These are phyloP conservation scores for Coemansia sp. DNA, from an alignment of 192 early-diverging fungal species.

Conservation along the genomic window DNA sequence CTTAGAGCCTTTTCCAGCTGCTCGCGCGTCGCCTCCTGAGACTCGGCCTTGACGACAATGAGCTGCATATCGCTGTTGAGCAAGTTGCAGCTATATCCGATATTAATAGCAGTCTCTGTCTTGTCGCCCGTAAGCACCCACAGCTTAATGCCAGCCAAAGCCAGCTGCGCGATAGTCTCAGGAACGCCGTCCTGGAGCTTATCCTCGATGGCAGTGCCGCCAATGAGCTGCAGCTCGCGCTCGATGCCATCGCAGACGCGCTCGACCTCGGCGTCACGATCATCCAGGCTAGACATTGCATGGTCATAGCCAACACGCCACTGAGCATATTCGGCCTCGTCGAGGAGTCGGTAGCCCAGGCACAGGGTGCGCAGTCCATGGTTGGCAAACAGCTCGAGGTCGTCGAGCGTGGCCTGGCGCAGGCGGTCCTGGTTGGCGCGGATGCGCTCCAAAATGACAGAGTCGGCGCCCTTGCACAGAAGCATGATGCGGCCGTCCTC, in stretches of 20 bases:
- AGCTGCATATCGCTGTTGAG: constrained; percentile 83
- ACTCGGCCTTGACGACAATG: constrained; percentile 71
- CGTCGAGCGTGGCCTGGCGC: constrained; percentile 68
- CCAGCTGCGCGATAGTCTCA: constrained; percentile 84
- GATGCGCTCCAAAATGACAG: constrained; percentile 86
- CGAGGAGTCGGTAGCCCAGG: constrained; percentile 75
- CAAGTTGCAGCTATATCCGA: constrained; percentile 94
- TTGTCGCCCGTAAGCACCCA: constrained; percentile 99
- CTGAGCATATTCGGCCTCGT: constrained; percentile 68
- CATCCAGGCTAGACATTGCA: constrained; percentile 74
- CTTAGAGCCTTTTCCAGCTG: constrained; percentile 73
- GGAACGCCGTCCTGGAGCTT: constrained; percentile 97
- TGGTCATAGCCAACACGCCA: constrained; percentile 76
- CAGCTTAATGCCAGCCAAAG: constrained; percentile 88
- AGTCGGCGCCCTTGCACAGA: constrained; percentile 94
- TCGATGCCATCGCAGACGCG: constrained; percentile 81
- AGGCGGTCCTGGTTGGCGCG: constrained; percentile 70
- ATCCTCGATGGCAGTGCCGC: constrained; percentile 99
- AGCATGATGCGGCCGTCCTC: constrained; percentile 78
- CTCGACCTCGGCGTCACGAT: constrained; percentile 84
- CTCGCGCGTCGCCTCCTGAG: constrained; percentile 60
- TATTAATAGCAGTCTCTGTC: constrained; percentile 97
- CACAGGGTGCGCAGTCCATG: constrained; percentile 86
- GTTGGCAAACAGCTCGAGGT: constrained; percentile 88
- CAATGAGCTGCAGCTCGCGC: constrained; percentile 76